Base-by-base conservation (phyloP, 352 stramenopile species). In the Phytopythium chamaehyphon region DNA sequence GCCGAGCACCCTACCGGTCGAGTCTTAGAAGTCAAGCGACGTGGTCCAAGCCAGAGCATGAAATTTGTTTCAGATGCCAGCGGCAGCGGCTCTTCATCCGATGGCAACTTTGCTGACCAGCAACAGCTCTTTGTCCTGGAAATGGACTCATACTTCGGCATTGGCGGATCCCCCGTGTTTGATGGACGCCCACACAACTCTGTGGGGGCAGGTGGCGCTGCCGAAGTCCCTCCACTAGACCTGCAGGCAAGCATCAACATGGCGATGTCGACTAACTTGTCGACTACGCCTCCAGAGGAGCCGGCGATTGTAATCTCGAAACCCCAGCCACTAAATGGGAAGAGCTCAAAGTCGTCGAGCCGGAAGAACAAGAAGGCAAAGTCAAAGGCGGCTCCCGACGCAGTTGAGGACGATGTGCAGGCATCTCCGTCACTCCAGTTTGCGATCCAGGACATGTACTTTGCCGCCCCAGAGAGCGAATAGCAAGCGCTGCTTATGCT, bases 61-160 rank as follows among this genome's bases (percentile, higher is more conserved):
- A 76, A 68, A 56, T 76, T 63, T 31, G 45, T 51, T 18, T 51
- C 45, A 26, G 18, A 40, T 33, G 46, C 60, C 28, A 71, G 44
- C 21, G 62, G 54, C 28, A 71, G 44, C 21, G 62, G 54, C 15
- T 61, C 62, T 57, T 45, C 54, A 38, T 56, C 56, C 15, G 43
- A 55, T 5, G 64, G 73, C 22, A 63, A 60, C 5, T 67, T 54
- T 26, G 57, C 40, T n/a, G 67, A 78, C 37, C 73, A 85, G 18
- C 78, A 88, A 23, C 76, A 89, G 55, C 61, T 91, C 24, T 92
- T 92, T 59, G 82, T 90, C 45, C 77, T 92, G 59, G 79, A 92
- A 48, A 92, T 92, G 82, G 82, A 92, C 62, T 86, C 78, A 31
- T 92, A 92, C 63, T 92, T 92, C 63, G 82, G 82, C 11, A 76